Conservation (phyloP, 192 early-diverging fungal species). For the Rhizoclosmatium globosum region DNA sequence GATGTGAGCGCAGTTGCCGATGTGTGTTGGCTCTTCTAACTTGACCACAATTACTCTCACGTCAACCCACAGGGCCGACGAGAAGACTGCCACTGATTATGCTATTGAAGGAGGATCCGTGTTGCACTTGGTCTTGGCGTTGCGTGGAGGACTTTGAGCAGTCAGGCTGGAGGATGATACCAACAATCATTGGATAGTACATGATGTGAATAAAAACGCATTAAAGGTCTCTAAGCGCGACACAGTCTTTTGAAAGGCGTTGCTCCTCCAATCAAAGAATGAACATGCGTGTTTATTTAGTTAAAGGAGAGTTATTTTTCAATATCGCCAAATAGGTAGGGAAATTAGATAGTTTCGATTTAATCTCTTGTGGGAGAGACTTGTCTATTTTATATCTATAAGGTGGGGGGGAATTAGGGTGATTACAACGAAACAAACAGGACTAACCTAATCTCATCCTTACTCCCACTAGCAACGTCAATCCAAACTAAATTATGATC, state of each 20-base stretch:
- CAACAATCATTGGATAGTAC: too few species aligned
- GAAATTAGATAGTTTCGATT: slow-evolving; percentile 53
- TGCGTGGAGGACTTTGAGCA: slow-evolving; percentile 79
- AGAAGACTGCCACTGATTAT: slow-evolving; percentile 74
- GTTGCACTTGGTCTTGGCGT: slow-evolving; percentile 92
- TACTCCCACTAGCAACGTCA: neutral
- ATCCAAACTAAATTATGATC: slow-evolving; percentile 52
- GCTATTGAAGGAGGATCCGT: slow-evolving; percentile 81
- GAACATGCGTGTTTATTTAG: neutral
- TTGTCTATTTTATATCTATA: slow-evolving; percentile 53
- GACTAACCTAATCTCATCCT: neutral
- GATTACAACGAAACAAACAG: neutral
- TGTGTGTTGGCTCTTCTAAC: neutral
- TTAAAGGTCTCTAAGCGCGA: neutral
- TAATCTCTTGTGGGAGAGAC: slow-evolving; percentile 45
- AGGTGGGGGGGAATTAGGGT: neutral
- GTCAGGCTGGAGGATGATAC: too few species aligned
- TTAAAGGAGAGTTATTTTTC: neutral
- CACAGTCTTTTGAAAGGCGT: neutral
- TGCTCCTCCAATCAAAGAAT: neutral
- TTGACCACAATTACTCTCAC: neutral
- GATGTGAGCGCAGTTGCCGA: slow-evolving; percentile 66
- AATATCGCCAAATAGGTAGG: slow-evolving; percentile 52
- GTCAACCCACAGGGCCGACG: slow-evolving; percentile 71
- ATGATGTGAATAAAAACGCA: too few species aligned